These are phyloP conservation scores for Entamoeba dispar DNA, from an alignment of 208 protist species.

Conservation along the genomic window DNA sequence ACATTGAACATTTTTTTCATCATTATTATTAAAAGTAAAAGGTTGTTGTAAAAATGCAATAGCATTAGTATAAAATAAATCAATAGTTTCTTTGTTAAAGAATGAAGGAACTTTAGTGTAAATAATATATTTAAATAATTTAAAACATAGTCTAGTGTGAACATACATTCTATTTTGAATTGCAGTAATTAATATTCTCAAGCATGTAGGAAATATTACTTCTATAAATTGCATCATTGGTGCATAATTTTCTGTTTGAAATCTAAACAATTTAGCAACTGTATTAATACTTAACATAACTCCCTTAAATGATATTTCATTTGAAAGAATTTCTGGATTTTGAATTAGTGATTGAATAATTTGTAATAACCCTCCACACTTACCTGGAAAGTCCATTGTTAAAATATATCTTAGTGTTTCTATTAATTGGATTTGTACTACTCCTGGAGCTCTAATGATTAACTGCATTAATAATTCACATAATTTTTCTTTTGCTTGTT, in stretches of 20 bases:
- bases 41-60: neutral
- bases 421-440: neutral
- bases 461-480: neutral
- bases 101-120: neutral
- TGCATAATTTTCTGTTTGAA: neutral
- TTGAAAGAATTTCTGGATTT: neutral
- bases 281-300: neutral
- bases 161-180: neutral
- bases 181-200: neutral
- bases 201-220: neutral
- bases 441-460: neutral
- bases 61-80: neutral
- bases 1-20: neutral
- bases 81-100: neutral
- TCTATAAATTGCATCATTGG: neutral
- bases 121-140: neutral
- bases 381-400: neutral
- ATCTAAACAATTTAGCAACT: neutral
- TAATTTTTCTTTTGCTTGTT: neutral
- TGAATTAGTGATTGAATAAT: neutral
- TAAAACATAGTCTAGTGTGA: neutral
- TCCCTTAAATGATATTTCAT: neutral
- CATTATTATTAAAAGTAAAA: neutral
- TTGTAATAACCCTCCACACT: neutral
- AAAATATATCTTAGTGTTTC: neutral